Conservation (phyloP, 805 yeast genomes). For the Candida anglica region DNA sequence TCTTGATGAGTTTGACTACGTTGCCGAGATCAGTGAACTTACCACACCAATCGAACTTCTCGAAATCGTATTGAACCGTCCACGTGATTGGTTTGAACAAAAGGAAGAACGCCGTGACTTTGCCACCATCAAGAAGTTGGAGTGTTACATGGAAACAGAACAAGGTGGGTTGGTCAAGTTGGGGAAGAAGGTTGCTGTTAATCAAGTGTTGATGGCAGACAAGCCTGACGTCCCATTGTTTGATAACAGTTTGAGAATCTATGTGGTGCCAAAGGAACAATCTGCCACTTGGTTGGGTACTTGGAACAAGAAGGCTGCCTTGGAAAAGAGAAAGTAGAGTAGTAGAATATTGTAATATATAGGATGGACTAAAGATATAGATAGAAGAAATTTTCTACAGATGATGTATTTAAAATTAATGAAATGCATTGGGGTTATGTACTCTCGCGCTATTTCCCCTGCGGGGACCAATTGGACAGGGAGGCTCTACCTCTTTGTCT, state of each 20-base stretch:
- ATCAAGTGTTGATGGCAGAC: conserved; percentile 58
- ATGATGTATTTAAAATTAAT: too few relatives aligned
- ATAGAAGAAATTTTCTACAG: neutral
- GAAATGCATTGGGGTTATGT: too few relatives aligned
- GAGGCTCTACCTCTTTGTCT: conserved; percentile 53
- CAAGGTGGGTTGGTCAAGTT: conserved; percentile 82
- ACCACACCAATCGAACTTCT: conserved; percentile 63
- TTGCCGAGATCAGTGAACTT: conserved; percentile 71
- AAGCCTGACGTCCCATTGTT: conserved; percentile 71
- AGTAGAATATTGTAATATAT: neutral
- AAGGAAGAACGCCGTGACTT: conserved; percentile 58
- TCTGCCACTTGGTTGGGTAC: conserved; percentile 58
- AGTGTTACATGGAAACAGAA: conserved; percentile 77
- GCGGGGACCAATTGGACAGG: conserved; percentile 46
- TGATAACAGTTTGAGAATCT: conserved; percentile 67
- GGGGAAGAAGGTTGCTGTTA: conserved; percentile 70
- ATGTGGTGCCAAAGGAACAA: conserved; percentile 73
- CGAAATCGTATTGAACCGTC: conserved; percentile 56
- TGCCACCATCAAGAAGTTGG: conserved; percentile 47
- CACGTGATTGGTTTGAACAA: conserved; percentile 63
- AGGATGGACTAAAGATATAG: neutral
- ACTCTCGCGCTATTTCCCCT: conserved; percentile 31
- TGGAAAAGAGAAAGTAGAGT: conserved; percentile 43
- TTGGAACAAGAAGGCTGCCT: conserved; percentile 63
- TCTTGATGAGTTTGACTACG: conserved; percentile 76